Evolutionary conservation across 1,284 basidiomycete species (phyloP).

Genomic region (Tylopilus sp.): DNA sequence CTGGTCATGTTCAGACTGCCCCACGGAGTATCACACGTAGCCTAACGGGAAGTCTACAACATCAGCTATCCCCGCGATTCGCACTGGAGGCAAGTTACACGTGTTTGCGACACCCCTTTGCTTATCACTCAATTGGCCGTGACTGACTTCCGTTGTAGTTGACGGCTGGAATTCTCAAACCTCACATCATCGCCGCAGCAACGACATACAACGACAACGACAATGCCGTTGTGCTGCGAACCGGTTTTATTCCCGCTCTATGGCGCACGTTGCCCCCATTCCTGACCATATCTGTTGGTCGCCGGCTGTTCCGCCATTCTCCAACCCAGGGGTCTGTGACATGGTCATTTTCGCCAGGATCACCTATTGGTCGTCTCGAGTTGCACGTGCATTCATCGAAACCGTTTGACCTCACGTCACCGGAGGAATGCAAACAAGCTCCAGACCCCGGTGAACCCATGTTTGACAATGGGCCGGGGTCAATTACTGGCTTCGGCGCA

Average conservation of each 20-base stretch:
- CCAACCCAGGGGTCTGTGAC: conserved; percentile 27
- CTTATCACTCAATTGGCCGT: conserved; percentile 7
- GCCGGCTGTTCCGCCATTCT: conserved; percentile 34
- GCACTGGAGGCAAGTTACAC: conserved; percentile 41
- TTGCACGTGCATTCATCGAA: conserved; percentile 31
- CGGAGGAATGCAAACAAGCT: conserved; percentile 22
- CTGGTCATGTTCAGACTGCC: conserved; percentile 32
- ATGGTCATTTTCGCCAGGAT: conserved; percentile 29
- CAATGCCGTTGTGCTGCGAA: conserved; percentile 27
- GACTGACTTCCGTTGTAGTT: conserved; percentile 22
- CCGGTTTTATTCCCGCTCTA: conserved; percentile 27
- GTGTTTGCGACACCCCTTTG: conserved; percentile 23
- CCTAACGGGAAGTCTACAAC: conserved; percentile 56
- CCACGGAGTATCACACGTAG: conserved; percentile 35
- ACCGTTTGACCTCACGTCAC: conserved; percentile 31
- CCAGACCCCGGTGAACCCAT: conserved; percentile 22
- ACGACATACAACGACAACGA: conserved; percentile 37
- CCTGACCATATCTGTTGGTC: conserved; percentile 30
- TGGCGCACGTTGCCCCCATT: conserved; percentile 31
- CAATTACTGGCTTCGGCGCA: conserved; percentile 29
- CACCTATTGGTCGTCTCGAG: conserved; percentile 26
- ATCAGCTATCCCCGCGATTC: conserved; percentile 59
- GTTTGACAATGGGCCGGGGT: conserved; percentile 31
- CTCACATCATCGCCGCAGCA: conserved; percentile 38
- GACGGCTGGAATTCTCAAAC: conserved; percentile 33